phyloP scores from a whole-genome alignment of 1,284 basidiomycete genomes.

The Hemileia vastatrix region DNA sequence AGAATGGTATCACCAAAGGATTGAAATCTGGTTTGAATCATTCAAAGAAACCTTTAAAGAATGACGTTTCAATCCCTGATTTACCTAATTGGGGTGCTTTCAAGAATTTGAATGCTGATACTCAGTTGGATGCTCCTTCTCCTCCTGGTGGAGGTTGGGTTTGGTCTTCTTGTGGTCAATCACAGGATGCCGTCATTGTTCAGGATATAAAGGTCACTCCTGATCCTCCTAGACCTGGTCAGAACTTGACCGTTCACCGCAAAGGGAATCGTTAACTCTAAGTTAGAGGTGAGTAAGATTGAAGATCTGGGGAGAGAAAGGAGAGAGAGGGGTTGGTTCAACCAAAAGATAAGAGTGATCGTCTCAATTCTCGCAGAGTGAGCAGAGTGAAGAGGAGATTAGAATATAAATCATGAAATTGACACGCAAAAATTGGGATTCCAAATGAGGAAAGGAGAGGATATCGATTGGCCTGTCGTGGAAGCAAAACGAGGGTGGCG shows the following conservation, averaged over 20 bases:
- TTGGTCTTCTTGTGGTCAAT: constrained; percentile 25
- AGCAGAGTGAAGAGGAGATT: too few relatives aligned
- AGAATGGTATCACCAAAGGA: too few relatives aligned
- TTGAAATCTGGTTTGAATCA: background rate
- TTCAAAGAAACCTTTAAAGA: background rate
- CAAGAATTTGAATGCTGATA: background rate
- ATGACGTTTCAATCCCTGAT: background rate
- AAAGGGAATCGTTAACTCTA: constrained; percentile 53
- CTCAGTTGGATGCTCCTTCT: background rate
- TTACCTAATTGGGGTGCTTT: background rate
- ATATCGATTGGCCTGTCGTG: too few relatives aligned
- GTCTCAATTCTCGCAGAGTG: too few relatives aligned
- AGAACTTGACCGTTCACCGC: constrained; percentile 72
- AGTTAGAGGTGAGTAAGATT: constrained; percentile 61
- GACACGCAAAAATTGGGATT: too few relatives aligned
- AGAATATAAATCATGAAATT: too few relatives aligned
- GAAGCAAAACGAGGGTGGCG: too few relatives aligned
- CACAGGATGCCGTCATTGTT: constrained; percentile 47
- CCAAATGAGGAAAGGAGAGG: too few relatives aligned
- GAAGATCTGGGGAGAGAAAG: too few relatives aligned
- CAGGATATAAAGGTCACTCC: constrained; percentile 61
- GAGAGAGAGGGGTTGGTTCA: too few relatives aligned
- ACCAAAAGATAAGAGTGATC: too few relatives aligned
- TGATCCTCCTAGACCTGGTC: constrained; percentile 70
- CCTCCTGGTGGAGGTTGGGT: too few relatives aligned